A percentile compares a stretch with the other conserved stretches of the same genome.
Evolutionary conservation across 2,329 filamentous ascomycete genomes (phyloP).

Genomic region (Helotiales sp.): DNA sequence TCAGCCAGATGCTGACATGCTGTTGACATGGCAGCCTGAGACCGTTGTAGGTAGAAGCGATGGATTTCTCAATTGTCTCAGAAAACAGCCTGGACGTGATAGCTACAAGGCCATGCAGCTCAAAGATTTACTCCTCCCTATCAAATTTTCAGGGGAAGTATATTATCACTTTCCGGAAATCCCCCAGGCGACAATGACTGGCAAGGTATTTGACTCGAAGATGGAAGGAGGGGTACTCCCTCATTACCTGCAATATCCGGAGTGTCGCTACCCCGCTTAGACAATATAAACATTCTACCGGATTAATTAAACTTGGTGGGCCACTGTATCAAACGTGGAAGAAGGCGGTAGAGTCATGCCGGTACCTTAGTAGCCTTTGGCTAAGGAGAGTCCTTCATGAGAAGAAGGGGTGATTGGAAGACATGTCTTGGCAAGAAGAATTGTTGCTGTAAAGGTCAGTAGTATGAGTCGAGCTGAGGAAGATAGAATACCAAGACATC

Average conservation of each 20-base stretch:
- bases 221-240: not conserved
- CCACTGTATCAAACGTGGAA: not conserved
- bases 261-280: constrained; percentile 1
- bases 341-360: not conserved
- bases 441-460: not conserved
- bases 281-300: constrained; percentile 10
- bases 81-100: no score
- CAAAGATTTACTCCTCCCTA: no score
- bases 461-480: not conserved
- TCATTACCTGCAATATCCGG: not conserved
- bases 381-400: not conserved
- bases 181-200: not conserved
- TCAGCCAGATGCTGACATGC: not conserved
- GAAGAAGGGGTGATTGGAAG: not conserved
- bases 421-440: not conserved
- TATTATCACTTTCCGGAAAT: no score
- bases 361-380: not conserved
- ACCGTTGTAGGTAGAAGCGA: not conserved
- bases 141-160: no score
- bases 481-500: not conserved
- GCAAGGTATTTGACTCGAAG: not conserved
- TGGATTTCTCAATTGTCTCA: no score
- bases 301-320: not conserved
- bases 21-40: not conserved
- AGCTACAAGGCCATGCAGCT: no score